phyloP scores from a whole-genome alignment of 768 basidiomycete genomes.

The Phlebiopsis gigantea region DNA sequence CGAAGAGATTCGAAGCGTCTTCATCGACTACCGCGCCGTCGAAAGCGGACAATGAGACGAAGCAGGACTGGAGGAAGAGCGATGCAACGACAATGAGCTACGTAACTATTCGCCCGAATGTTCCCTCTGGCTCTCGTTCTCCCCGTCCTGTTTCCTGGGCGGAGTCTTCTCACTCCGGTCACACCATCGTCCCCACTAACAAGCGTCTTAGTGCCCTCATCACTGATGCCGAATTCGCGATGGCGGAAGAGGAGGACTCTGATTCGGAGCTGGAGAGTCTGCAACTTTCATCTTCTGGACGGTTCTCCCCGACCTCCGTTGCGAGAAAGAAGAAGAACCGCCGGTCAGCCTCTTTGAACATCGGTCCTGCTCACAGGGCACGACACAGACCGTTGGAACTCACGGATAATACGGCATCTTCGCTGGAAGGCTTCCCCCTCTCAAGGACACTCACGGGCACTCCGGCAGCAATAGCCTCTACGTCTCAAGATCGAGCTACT shows the following conservation, averaged over 20 bases:
- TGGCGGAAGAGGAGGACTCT: slow-evolving; percentile 54
- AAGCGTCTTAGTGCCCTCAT: slow-evolving; percentile 66
- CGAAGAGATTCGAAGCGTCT: not conserved
- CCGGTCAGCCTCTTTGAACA: slow-evolving; percentile 61
- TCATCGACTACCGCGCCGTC: not conserved
- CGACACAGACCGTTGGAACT: slow-evolving; percentile 7
- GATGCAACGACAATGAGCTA: slow-evolving; percentile 74
- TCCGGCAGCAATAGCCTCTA: not conserved
- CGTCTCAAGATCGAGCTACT: slow-evolving; percentile 24
- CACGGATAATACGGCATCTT: slow-evolving; percentile 6
- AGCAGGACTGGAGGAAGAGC: slow-evolving; percentile 76
- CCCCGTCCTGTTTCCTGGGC: slow-evolving; percentile 74
- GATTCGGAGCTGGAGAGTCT: slow-evolving; percentile 15
- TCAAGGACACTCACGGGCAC: slow-evolving; percentile 1
- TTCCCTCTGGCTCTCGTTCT: slow-evolving; percentile 35
- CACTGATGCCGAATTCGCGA: slow-evolving; percentile 61
- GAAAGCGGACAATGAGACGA: slow-evolving; percentile 34
- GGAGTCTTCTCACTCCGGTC: slow-evolving; percentile 68
- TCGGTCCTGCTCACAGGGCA: slow-evolving; percentile 27
- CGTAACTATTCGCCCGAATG: slow-evolving; percentile 58
- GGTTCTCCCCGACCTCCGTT: slow-evolving; percentile 39
- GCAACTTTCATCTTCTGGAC: slow-evolving; percentile 13
- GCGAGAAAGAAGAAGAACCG: slow-evolving; percentile 43
- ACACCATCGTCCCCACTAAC: slow-evolving; percentile 63
- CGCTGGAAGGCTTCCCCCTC: not conserved